Evolutionary conservation across 176 grass and related monocot genomes (phyloP).

Genomic region (Eremochloa ophiuroides): DNA sequence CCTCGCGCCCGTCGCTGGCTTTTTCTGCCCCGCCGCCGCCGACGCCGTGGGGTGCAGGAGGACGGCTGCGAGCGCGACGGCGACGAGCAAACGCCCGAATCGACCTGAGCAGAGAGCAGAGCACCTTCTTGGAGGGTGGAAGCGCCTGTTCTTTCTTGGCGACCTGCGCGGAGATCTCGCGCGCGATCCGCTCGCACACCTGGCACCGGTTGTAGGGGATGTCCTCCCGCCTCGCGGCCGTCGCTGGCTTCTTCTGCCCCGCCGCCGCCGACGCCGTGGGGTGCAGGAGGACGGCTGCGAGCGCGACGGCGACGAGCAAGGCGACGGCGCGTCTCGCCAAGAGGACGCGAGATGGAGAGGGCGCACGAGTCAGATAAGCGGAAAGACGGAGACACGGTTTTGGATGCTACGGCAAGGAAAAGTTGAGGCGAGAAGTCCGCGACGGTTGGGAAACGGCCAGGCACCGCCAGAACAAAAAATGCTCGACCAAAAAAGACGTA

Average conservation of each 20-base stretch:
- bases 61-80: conserved; percentile 26
- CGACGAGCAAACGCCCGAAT: not conserved
- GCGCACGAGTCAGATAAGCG: no score
- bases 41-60: conserved; percentile 5
- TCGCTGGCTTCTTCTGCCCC: conserved; percentile 53
- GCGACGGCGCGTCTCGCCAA: conserved; percentile 24
- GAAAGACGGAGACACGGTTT: no score
- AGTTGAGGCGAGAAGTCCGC: no score
- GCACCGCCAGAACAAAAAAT: no score
- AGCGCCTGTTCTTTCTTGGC: conserved; percentile 50
- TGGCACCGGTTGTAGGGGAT: conserved; percentile 90
- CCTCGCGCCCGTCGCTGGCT: conserved; percentile 61
- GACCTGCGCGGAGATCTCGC: conserved; percentile 76
- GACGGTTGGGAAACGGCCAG: no score
- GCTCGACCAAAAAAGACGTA: no score
- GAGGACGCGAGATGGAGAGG: no score
- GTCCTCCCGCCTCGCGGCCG: conserved; percentile 81
- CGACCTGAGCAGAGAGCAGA: no score
- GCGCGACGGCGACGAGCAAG: conserved; percentile 8
- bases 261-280: conserved; percentile 13
- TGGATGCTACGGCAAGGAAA: no score
- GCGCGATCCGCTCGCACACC: conserved; percentile 88
- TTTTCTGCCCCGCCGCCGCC: conserved; percentile 47
- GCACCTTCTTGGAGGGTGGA: conserved; percentile 71
- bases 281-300: conserved; percentile 32